phyloP scores from a whole-genome alignment of 2,329 filamentous ascomycete species.

The Beauveria australis region DNA sequence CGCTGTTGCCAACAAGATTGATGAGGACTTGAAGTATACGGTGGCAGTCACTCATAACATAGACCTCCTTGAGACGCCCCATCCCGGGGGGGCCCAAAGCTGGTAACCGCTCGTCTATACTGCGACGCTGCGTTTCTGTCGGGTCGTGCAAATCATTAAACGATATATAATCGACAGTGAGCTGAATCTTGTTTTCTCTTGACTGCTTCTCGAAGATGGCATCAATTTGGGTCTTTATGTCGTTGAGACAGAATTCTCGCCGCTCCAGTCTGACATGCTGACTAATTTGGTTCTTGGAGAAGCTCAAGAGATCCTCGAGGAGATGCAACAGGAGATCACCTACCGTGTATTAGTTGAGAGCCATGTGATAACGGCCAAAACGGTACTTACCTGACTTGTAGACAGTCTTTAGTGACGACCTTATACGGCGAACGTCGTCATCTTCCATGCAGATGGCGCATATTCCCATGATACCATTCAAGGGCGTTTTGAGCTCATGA shows the following conservation, averaged over 20 bases:
- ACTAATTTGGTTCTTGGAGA: conserved; percentile 91
- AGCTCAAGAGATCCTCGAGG: conserved; percentile 81
- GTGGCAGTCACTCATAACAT: conserved; percentile 84
- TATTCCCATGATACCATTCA: conserved; percentile 95
- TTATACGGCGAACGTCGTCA: conserved; percentile 67
- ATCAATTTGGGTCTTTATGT: conserved; percentile 72
- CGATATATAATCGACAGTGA: conserved; percentile 56
- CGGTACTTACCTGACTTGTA: conserved; percentile 61
- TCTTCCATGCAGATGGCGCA: conserved; percentile 90
- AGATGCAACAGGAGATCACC: conserved; percentile 75
- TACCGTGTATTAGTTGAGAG: conserved; percentile 11
- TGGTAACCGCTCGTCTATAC: not conserved
- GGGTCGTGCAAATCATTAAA: not conserved
- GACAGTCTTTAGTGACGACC: conserved; percentile 76
- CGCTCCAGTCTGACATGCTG: conserved; percentile 76
- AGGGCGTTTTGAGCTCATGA: conserved; percentile 79
- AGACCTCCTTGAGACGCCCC: conserved; percentile 72
- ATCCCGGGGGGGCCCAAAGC: conserved; percentile 21
- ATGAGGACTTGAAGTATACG: conserved; percentile 85
- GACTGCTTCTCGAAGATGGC: conserved; percentile 90
- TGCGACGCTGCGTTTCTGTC: not conserved
- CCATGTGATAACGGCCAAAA: not conserved
- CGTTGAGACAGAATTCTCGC: conserved; percentile 73
- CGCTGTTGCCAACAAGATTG: conserved; percentile 82
- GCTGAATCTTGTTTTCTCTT: conserved; percentile 66